phyloP scores from a whole-genome alignment of 257 asterid species.

The Prunella vulgaris region DNA sequence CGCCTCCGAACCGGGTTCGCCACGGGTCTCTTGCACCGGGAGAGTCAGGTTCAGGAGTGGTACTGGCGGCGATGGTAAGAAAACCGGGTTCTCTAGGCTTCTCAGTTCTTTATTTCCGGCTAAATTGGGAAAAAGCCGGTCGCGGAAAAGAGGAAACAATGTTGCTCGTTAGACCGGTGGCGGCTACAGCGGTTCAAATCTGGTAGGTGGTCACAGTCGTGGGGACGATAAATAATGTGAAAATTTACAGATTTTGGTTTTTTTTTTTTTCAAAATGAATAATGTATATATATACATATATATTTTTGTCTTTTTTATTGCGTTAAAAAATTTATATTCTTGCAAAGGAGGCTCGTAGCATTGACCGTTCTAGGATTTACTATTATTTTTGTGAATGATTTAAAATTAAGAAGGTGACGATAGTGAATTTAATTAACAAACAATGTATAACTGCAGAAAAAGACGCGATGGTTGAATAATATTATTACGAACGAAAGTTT shows the following conservation, averaged over 20 bases:
- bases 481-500: not conserved
- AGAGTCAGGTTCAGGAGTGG: conserved; percentile 31
- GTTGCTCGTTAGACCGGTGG: not conserved
- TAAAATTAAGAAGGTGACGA: not conserved
- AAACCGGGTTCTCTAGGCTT: conserved; percentile 42
- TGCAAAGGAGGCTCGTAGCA: conserved; percentile 6
- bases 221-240: conserved; percentile 21
- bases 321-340: not conserved
- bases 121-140: conserved; percentile 18
- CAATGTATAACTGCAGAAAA: not conserved
- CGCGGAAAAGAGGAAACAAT: conserved; percentile 3
- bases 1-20: conserved; percentile 40
- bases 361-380: conserved; percentile 1
- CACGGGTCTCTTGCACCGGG: conserved; percentile 49
- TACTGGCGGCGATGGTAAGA: conserved; percentile 24
- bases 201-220: conserved; percentile 29
- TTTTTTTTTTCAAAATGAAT: not conserved
- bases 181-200: conserved; percentile 14
- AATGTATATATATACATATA: not conserved
- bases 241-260: not conserved
- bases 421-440: not conserved
- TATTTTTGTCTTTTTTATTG: not conserved
- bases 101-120: conserved; percentile 30
- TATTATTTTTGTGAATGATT: not conserved
- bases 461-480: not conserved